Evolutionary conservation across 1,284 basidiomycete genomes (phyloP), one percentile per base, ranked within the genome.

Genomic region (Cystobasidium slooffiae): DNA sequence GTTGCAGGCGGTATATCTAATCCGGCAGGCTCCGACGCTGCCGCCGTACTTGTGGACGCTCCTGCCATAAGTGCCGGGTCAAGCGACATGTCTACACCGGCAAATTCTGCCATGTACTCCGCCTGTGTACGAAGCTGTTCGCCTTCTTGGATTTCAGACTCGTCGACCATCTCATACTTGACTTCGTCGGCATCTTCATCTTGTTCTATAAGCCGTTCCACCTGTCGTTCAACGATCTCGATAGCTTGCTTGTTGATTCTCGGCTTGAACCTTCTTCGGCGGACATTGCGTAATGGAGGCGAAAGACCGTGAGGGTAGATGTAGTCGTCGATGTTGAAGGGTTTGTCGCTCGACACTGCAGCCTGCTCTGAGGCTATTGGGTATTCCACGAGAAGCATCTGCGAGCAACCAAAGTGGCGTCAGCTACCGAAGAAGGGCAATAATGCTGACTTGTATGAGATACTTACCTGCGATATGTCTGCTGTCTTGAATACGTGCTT

Each of bases 291-390:
- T 78, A 99, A 84, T 8, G 97, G 97, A 59, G 96, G 96, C 0
- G 95, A 97, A 72, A 99, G 86, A 6, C 97, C 97, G 80, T 99
- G 96, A 0, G 92, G 94, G 89, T 93, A 99, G 75, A 98, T 93
- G 82, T 95, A 98, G 78, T 98, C 96, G 78, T 97, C 94, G 43
- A 96, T 88, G 78, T 91, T 94, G 83, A 97, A 91, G 46, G 67
- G 67, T 55, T 74, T 70, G 66, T 76, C 72, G 22, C 39, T 49
- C 14, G 69, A 75, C 12, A 75, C 69, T 39, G 83, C 82, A 20
- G 80, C 85, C 20, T 90, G 87, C 80, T 94, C 91, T 73, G 86
- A 88, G 24, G 88, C 86, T 64, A 96, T 87, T 62, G 88, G 90
- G 72, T 91, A 86, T 20, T 95, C 89, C 9, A 95, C 89, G 62